A percentile compares a stretch with the other conserved stretches of the same genome.
Conservation (phyloP, 371 early-diverging fungal species). For the Lichtheimia ornata region DNA sequence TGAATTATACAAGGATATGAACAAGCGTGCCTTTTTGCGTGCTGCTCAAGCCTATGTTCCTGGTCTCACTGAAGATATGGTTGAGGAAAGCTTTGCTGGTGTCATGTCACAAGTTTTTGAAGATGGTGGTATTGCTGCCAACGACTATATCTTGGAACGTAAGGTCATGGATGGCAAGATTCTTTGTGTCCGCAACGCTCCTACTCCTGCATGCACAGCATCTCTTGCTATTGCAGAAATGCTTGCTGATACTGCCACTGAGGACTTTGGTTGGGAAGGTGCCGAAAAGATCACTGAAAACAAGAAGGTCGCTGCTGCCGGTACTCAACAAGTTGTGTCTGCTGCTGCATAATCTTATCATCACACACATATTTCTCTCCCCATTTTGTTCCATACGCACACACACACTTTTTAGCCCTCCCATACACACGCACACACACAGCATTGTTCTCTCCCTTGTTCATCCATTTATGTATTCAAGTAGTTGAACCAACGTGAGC, state of each 20-base stretch:
- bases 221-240: slow-evolving; percentile 55
- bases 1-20: slow-evolving; percentile 53
- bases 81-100: slow-evolving; percentile 53
- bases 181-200: slow-evolving; percentile 53
- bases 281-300: slow-evolving; percentile 5
- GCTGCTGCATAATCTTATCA: slow-evolving; percentile 8
- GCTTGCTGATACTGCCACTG: slow-evolving; percentile 45
- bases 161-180: slow-evolving; percentile 49
- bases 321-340: slow-evolving; percentile 2
- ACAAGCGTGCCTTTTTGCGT: slow-evolving; percentile 48
- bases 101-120: slow-evolving; percentile 56
- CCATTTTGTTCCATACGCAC: background rate
- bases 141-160: slow-evolving; percentile 48
- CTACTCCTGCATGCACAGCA: slow-evolving; percentile 54
- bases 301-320: slow-evolving; percentile 10
- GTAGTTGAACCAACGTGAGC: slow-evolving; percentile 1
- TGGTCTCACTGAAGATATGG: slow-evolving; percentile 50
- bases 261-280: slow-evolving; percentile 46
- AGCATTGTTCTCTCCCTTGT: background rate
- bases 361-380: background rate
- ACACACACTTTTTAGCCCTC: too few species aligned
- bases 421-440: background rate
- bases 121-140: slow-evolving; percentile 49
- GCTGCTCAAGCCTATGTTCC: slow-evolving; percentile 53
- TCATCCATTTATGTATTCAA: background rate